These are phyloP conservation scores for Calonectria honghensis DNA, from an alignment of 2,329 filamentous ascomycete genomes.

Conservation along the genomic window DNA sequence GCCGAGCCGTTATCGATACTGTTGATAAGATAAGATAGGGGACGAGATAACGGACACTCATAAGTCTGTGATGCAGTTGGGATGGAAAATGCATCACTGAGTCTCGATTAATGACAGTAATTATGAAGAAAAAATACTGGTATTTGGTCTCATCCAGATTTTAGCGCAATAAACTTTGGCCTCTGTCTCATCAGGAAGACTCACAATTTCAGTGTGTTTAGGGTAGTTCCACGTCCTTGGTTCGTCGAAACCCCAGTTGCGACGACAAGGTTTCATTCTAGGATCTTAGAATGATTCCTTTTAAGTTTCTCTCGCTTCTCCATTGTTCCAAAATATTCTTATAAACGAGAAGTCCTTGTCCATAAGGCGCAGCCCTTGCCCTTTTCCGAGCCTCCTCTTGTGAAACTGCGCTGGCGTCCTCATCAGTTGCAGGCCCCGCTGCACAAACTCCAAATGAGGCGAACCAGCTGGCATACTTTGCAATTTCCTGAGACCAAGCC, in stretches of 20 bases:
- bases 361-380: background rate
- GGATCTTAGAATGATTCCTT: background rate
- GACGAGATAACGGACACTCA: too few species aligned
- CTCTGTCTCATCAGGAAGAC: too few species aligned
- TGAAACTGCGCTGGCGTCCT: background rate
- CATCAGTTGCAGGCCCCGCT: too few species aligned
- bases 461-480: background rate
- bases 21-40: conserved; percentile 14
- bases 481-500: conserved; percentile 5
- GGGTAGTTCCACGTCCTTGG: background rate
- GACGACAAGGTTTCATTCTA: background rate
- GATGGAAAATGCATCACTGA: background rate
- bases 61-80: background rate
- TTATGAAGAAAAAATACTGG: background rate
- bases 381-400: background rate
- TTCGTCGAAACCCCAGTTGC: background rate
- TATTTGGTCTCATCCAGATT: background rate
- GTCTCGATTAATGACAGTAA: too few species aligned
- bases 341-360: background rate
- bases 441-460: background rate
- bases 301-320: background rate
- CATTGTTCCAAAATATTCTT: background rate
- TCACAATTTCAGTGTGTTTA: background rate
- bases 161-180: too few species aligned
- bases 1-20: background rate